Percentiles rank a stretch among this genome's conserved stretches.
Evolutionary conservation across 352 stramenopile species (phyloP).

Genomic region (Phytopythium helicoides): DNA sequence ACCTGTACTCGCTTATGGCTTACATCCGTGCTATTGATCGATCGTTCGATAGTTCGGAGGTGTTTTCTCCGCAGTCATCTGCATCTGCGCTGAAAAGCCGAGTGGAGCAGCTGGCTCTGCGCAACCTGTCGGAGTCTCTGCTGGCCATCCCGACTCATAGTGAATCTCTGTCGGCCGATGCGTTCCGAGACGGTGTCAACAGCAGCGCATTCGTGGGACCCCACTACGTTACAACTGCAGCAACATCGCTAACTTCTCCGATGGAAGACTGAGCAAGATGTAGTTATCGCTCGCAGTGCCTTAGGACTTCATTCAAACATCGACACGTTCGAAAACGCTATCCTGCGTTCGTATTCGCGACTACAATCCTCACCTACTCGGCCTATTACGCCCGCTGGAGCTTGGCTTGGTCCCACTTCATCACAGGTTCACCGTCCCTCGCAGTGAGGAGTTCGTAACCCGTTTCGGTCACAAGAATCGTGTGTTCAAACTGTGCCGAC

Average conservation of each 20-base stretch:
- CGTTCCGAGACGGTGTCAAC: slow-evolving; percentile 6
- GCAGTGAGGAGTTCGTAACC: slow-evolving; percentile 96
- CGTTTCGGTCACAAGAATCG: slow-evolving; percentile 94
- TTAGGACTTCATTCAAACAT: too few species aligned
- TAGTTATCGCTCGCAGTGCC: too few species aligned
- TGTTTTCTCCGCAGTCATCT: slow-evolving; percentile 33
- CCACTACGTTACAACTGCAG: slow-evolving; percentile 1
- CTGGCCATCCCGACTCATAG: slow-evolving; percentile 23
- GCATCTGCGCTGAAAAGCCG: slow-evolving; percentile 52
- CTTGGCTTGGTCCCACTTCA: slow-evolving; percentile 72
- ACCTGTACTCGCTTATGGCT: slow-evolving; percentile 61
- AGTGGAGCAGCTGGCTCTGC: slow-evolving; percentile 48
- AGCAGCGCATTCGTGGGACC: slow-evolving; percentile 7
- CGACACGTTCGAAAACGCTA: too few species aligned
- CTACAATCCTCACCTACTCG: too few species aligned
- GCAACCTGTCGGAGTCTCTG: slow-evolving; percentile 61
- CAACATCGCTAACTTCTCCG: slow-evolving; percentile 2
- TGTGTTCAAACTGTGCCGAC: slow-evolving; percentile 97
- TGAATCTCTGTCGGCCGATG: background rate
- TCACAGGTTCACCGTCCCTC: slow-evolving; percentile 69
- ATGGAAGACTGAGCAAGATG: slow-evolving; percentile 47
- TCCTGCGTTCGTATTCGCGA: too few species aligned
- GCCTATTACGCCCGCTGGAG: slow-evolving; percentile 43
- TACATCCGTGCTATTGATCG: slow-evolving; percentile 66
- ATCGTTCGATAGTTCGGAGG: slow-evolving; percentile 49